Base-by-base conservation (phyloP, 345 rosid genomes). In the Gossypium ekmanianum region DNA sequence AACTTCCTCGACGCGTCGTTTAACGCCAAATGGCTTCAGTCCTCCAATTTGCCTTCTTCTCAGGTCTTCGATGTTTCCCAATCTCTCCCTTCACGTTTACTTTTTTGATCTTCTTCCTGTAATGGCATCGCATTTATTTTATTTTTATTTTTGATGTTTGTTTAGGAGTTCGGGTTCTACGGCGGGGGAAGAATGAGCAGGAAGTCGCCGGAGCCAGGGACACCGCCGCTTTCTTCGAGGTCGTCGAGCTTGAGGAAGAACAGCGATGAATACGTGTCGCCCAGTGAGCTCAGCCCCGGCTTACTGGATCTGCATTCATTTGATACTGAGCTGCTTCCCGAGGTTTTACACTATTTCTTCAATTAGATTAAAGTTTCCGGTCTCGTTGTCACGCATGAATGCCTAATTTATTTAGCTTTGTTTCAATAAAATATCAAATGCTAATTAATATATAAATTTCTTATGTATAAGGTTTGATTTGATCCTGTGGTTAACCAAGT, bases 281-380 rank as follows among this genome's bases (percentile, higher is more conserved):
- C 82, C 12, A 61, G 82, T 29, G 82, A 82, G 77, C 64, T 85
- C 81, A 84, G 85, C 56, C 82, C 85, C 54, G 88, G 91, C 39
- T 75, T 88, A 79, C 84, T 88, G 73, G 91, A 88, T 88, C 88
- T 88, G 26, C 87, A 88, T 77, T 84, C 91, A 39, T 81, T 86
- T 51, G 89, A 86, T 51, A 88, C 89, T n/a, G 91, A 88, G 82
- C 81, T 88, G n/a, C 78, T 85, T 24, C 76, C 87, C 0, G 85
- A 85, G 86, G 89, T 83, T 74, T 27, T 62, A 27, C 20, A 48
- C 44, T 71, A 54, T 71, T 18, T 27, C n/a, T 54, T 71, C 61
- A 34, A 34, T 17, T 71, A 54, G 48, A 70, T 54, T 70, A 29
- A n/a, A 34, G 71, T 12, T 45, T 66, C 11, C 34, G 54, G 34